Base-by-base conservation (phyloP, 768 basidiomycete species). In the Piloderma croceum region DNA sequence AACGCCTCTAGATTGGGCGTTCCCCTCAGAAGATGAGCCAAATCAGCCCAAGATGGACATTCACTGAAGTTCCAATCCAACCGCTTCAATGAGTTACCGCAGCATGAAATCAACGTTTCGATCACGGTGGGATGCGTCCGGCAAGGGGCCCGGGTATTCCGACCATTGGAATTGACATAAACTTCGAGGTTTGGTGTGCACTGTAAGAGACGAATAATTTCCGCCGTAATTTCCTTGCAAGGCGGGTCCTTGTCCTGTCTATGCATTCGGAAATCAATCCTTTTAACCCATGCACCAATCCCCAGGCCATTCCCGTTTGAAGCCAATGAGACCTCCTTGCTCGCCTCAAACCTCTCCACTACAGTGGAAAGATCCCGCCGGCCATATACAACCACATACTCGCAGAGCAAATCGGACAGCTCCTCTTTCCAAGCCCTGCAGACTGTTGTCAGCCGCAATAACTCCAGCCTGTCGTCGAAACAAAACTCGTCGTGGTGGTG, bases 31-130 rank as follows among this genome's bases (percentile, higher is more conserved):
- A 74, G 44, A 27, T 50, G 39, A 31, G 63, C 58, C 15, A 74
- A 42, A 46, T 73, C 68, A 17, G 51, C 40, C 51, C 65, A 70
- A 0, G 59, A 57, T 1, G 71, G 72, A 23, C 63, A 55, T 45
- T 74, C 72, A 7, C 67, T 66, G 17, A 65, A 61, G 6, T 57
- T 64, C 70, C 72, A 74, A 44, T 73, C 72, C 2, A 71, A 36
- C 20, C 72, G 61, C 32, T 59, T 62, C 10, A 74, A 56, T n/a
- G 64, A 62, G 21, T 48, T 45, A 3, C 58, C 51, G 21, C 63
- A 65, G 7, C 61, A 51, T 2, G 40, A 35, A 7, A 62, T 48
- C 18, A 73, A 50, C 1, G 61, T 60, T 24, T 53, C 49, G 17
- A 72, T 57, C 19, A 63, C 56, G 1, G 48, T 38, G 7, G 63